These are phyloP conservation scores for Gardenia jasminoides DNA, from an alignment of 257 asterid species.

Conservation along the genomic window DNA sequence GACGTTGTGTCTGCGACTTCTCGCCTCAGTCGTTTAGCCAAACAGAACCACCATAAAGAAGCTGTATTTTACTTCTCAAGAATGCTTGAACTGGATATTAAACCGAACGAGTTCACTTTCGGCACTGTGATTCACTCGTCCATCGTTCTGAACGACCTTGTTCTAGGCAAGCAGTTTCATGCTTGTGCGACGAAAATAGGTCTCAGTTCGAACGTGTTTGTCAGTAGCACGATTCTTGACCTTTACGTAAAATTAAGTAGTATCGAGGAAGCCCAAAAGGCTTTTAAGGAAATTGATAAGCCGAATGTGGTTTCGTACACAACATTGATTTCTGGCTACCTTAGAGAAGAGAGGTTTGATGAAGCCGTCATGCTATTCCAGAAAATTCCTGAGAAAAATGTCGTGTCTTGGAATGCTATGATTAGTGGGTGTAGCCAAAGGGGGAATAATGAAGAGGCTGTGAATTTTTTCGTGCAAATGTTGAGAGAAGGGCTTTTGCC, in stretches of 20 bases:
- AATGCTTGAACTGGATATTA: conserved; percentile 46
- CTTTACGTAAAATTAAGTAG: conserved; percentile 56
- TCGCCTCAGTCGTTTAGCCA: conserved; percentile 47
- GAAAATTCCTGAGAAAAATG: conserved; percentile 63
- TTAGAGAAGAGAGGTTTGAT: conserved; percentile 48
- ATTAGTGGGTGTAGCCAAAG: conserved; percentile 69
- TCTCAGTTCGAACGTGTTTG: conserved; percentile 57
- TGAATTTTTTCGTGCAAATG: conserved; percentile 63
- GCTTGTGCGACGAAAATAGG: conserved; percentile 39
- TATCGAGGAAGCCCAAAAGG: conserved; percentile 42
- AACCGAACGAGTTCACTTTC: conserved; percentile 74
- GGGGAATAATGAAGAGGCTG: conserved; percentile 75
- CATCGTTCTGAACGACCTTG: conserved; percentile 39
- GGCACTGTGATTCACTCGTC: conserved; percentile 60
- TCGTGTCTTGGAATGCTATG: conserved; percentile 81
- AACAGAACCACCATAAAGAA: conserved; percentile 48
- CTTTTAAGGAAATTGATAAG: conserved; percentile 45
- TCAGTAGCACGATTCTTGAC: conserved; percentile 65
- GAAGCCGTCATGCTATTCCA: conserved; percentile 51
- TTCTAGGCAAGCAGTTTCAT: conserved; percentile 67
- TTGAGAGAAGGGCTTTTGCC: conserved; percentile 61
- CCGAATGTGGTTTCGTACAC: conserved; percentile 80
- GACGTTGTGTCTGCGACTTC: conserved; percentile 54
- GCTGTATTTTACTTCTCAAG: conserved; percentile 45
- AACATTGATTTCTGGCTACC: conserved; percentile 59